Evolutionary conservation across 441 rosid species (phyloP).

Genomic region (Erodium texanum): DNA sequence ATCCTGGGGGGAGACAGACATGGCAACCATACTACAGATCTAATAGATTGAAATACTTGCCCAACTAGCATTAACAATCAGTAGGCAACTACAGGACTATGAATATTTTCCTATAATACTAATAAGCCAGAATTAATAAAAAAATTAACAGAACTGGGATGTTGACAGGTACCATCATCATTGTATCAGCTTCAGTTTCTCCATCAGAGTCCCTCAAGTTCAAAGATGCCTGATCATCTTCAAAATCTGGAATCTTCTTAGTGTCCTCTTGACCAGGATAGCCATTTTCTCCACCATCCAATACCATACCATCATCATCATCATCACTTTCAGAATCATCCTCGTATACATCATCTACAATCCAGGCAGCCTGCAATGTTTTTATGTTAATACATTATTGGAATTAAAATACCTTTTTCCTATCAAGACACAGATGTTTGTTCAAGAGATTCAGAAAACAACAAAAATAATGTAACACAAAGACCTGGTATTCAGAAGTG

Average conservation of each 20-base stretch:
- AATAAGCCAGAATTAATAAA: too few relatives aligned
- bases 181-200: slow-evolving; percentile 69
- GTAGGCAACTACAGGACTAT: neutral
- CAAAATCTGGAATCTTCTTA: slow-evolving; percentile 34
- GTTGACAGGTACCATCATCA: slow-evolving; percentile 59
- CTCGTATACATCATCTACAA: slow-evolving; percentile 60
- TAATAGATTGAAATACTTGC: neutral
- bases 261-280: slow-evolving; percentile 29
- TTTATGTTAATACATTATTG: neutral
- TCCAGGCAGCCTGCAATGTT: slow-evolving; percentile 83
- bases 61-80: neutral
- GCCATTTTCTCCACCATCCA: slow-evolving; percentile 54
- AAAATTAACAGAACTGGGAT: too few relatives aligned
- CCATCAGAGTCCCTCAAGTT: slow-evolving; percentile 52
- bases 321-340: slow-evolving; percentile 45
- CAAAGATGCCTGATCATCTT: slow-evolving; percentile 58
- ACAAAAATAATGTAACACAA: slow-evolving; percentile 5
- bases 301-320: slow-evolving; percentile 59
- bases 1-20: too few relatives aligned
- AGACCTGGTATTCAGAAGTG: slow-evolving; percentile 94
- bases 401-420: neutral
- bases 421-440: too few relatives aligned
- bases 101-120: neutral
- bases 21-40: too few relatives aligned
- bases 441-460: neutral